These are phyloP conservation scores for Kandelia obovata DNA, from an alignment of 345 rosid species.

Conservation along the genomic window DNA sequence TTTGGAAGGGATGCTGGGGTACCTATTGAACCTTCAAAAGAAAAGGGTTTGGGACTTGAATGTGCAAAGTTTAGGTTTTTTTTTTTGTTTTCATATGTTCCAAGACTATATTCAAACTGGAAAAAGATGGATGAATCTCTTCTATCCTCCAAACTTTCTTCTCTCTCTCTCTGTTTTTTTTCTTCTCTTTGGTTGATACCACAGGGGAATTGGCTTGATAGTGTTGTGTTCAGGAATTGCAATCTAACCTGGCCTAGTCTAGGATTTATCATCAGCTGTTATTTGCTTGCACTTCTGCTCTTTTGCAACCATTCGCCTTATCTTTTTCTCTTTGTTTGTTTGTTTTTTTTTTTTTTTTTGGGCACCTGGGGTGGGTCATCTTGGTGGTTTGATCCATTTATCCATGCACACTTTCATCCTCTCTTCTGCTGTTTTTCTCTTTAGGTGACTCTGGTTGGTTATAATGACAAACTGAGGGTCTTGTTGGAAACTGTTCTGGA, in stretches of 20 bases:
- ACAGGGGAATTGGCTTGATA: neutral
- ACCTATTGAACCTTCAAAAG: too few species aligned
- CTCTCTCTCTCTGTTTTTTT: neutral
- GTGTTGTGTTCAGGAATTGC: neutral
- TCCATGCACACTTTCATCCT: constrained; percentile 4
- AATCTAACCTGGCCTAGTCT: neutral
- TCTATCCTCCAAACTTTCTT: too few species aligned
- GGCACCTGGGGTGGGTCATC: neutral
- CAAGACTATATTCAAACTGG: too few species aligned
- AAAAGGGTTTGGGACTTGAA: too few species aligned
- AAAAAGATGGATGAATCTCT: too few species aligned
- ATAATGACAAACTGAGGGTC: constrained; percentile 81
- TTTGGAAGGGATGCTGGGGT: too few species aligned
- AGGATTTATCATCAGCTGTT: neutral
- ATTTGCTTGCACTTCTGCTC: neutral
- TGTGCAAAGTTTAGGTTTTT: too few species aligned
- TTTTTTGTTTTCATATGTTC: too few species aligned
- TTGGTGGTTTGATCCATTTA: neutral
- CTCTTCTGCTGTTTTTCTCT: constrained; percentile 10
- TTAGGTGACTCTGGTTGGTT: constrained; percentile 76
- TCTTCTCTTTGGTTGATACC: neutral
- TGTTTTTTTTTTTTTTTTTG: neutral
- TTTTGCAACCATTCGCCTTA: neutral
- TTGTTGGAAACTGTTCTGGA: constrained; percentile 64
- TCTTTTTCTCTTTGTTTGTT: neutral